Conservation (phyloP, 1,139 yeast genomes). For the Candida sanyaensis region DNA sequence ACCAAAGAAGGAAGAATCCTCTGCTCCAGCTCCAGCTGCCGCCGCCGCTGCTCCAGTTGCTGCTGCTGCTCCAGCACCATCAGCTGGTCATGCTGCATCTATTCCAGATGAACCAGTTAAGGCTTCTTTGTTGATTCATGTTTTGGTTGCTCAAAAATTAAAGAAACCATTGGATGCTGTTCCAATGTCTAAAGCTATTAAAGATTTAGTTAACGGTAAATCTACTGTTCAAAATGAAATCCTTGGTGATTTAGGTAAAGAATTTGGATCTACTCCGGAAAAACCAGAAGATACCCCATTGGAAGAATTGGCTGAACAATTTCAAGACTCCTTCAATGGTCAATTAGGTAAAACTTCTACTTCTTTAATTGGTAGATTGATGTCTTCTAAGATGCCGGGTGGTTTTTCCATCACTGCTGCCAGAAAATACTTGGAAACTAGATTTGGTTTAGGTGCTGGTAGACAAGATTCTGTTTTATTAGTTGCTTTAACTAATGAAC, state of each 20-base stretch:
- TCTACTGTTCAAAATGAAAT: slow-evolving; percentile 98
- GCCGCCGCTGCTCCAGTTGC: slow-evolving; percentile 54
- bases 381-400: slow-evolving; percentile 99
- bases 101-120: slow-evolving; percentile 88
- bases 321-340: slow-evolving; percentile 89
- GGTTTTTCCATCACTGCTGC: slow-evolving; percentile 92
- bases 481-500: slow-evolving; percentile 84
- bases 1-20: slow-evolving; percentile 24
- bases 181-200: slow-evolving; percentile 89
- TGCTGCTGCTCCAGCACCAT: slow-evolving; percentile 58
- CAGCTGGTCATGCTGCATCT: slow-evolving; percentile 77
- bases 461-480: slow-evolving; percentile 91
- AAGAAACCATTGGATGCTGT: slow-evolving; percentile 86
- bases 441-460: slow-evolving; percentile 91
- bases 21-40: slow-evolving; percentile 43
- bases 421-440: slow-evolving; percentile 84
- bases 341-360: slow-evolving; percentile 91
- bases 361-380: slow-evolving; percentile 84
- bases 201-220: slow-evolving; percentile 97
- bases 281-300: slow-evolving; percentile 98
- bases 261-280: slow-evolving; percentile 96
- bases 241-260: slow-evolving; percentile 96
- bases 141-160: slow-evolving; percentile 91
- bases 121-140: slow-evolving; percentile 81
- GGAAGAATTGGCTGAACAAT: slow-evolving; percentile 90